Base-by-base conservation (phyloP, 129 eudicot species). In the sunflower (Helianthus annuus) region DNA sequence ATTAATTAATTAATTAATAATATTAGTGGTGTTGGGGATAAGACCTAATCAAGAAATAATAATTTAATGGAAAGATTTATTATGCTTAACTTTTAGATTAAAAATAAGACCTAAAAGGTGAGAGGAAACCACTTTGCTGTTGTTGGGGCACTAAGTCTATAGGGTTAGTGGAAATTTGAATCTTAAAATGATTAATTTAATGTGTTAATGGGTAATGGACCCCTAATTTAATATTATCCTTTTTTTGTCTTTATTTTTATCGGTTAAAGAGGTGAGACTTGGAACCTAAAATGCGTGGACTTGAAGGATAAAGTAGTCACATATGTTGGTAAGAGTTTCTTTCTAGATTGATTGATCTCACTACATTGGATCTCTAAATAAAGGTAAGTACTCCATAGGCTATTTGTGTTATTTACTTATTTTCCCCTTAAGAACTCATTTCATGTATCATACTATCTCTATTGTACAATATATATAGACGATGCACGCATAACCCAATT, bases 111-210 rank as follows among this genome's bases (percentile, higher is more conserved):
- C 81, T 61, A 84, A 87, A 87, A 83, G 97, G 88, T 84, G 89
- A 79, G 81, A 78, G 77, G 82, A 73, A 84, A 86, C 86, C 89
- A 80, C 87, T 84, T 89, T 86, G 77, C 85, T 86, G 85, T 89
- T 86, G 91, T 89, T 83, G 91, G 87, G 84, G 91, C 91, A 81
- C 84, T 69, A 89, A 88, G 87, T 86, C 89, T 76, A 79, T 16
- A 44, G 74, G 80, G 89, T 83, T 83, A 85, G 89, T 85, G 85
- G 89, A 85, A 78, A 42, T 64, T 64, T 52, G 66, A 63, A 71
- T 78, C 59, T 78, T 82, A 54, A 39, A 58, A 52, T 32, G 38
- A 72, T 80, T 74, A 61, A 78, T 77, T 83, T 36, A 80, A 73
- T 67, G 69, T 72, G 77, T 60, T 59, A 61, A 71, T 61, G 75